Base-by-base conservation (phyloP, 148 eudicot species). In the Heliamphora exappendiculata region DNA sequence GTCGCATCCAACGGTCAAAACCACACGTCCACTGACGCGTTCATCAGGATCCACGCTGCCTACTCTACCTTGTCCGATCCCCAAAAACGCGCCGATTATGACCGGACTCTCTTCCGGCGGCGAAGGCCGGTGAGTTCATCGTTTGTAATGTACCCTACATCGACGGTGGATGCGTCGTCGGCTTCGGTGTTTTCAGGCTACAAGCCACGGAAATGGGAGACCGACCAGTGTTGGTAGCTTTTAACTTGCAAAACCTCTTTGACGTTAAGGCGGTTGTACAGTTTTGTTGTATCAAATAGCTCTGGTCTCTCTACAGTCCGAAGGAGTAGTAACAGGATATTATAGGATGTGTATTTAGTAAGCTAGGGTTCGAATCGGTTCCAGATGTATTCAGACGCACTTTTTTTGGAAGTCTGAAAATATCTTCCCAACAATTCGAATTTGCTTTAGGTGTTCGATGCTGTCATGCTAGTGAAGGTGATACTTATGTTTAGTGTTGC, bases 401-500 rank as follows among this genome's bases (percentile, higher is more conserved):
- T n/a, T n/a, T n/a, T n/a, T n/a, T n/a, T n/a, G n/a, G n/a, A n/a
- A n/a, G n/a, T n/a, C n/a, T n/a, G n/a, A n/a, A n/a, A n/a, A n/a
- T n/a, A n/a, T n/a, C n/a, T n/a, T n/a, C n/a, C n/a, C n/a, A 26
- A 7, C 16, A 22, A 16, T 22, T 26, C 33, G 11, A 19, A 3
- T 53, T 20, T 19, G 78, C 81, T 72, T 28, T 93, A 94, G 49
- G 91, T 94, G 70, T 87, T 87, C 26, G 98, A 92, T 70, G 98
- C 97, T 72, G 17, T 94, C 49, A 80, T 88, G 90, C 55, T 91
- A 22, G 98, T 85, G 16, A 94, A 91, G 97, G 98, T 94, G 77
- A 78, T 80, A 31, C n/a, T 62, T 72, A 5, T 7, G 11, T 41
- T 33, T 39, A 45, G 74, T 28, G 16, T 42, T 39, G 19, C 47